Percentiles rank a stretch among this genome's conserved stretches.
Evolutionary conservation across 331 rosid genomes (phyloP).

Genomic region (Cydonia oblonga): DNA sequence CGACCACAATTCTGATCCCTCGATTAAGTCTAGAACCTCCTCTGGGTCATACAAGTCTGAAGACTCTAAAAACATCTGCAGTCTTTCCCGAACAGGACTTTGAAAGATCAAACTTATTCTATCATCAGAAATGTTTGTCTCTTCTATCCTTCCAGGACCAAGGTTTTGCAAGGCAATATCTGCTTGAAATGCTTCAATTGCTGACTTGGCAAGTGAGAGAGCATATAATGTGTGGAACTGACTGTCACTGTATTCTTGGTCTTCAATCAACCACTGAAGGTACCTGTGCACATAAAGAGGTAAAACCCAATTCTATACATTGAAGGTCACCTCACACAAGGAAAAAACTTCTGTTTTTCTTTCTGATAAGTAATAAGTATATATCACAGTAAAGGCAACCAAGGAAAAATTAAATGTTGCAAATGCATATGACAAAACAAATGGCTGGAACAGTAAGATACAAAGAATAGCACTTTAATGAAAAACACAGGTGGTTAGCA

Average conservation of each 20-base stretch:
- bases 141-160: slow-evolving; percentile 33
- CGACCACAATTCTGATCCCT: slow-evolving; percentile 88
- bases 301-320: not conserved
- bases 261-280: slow-evolving; percentile 97
- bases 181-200: slow-evolving; percentile 51
- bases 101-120: slow-evolving; percentile 44
- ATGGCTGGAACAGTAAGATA: not conserved
- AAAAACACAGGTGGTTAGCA: not conserved
- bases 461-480: not conserved
- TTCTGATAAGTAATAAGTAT: not conserved
- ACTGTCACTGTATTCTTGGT: slow-evolving; percentile 59
- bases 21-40: slow-evolving; percentile 86
- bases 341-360: not conserved
- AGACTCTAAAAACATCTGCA: slow-evolving; percentile 81
- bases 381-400: not conserved
- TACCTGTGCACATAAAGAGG: slow-evolving; percentile 42
- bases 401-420: not conserved
- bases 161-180: slow-evolving; percentile 31
- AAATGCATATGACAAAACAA: not conserved
- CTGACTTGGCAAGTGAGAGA: slow-evolving; percentile 87
- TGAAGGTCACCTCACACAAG: not conserved
- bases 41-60: slow-evolving; percentile 94
- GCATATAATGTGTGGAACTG: slow-evolving; percentile 86
- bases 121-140: slow-evolving; percentile 15
- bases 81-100: slow-evolving; percentile 63